These are phyloP conservation scores for Seiridium cupressi DNA, from an alignment of 2,329 filamentous ascomycete genomes.

Conservation along the genomic window DNA sequence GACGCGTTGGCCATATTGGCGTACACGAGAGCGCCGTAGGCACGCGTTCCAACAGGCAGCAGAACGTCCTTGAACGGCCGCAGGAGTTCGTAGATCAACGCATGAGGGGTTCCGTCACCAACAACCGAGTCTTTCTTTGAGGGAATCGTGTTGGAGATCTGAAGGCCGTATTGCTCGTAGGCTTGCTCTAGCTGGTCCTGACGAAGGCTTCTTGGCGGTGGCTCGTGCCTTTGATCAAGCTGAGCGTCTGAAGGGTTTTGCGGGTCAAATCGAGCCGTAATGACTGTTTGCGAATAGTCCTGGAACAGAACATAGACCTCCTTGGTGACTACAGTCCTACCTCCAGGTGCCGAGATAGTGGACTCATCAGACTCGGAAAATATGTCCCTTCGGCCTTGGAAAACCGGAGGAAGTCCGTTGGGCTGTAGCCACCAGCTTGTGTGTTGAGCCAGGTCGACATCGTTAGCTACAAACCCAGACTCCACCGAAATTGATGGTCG, in stretches of 20 bases:
- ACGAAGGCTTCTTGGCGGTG: constrained; percentile 75
- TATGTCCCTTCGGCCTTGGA: constrained; percentile 82
- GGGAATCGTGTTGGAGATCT: constrained; percentile 68
- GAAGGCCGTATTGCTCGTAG: constrained; percentile 77
- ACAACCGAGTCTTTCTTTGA: constrained; percentile 77
- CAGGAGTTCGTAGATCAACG: constrained; percentile 77
- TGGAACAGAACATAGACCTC: constrained; percentile 86
- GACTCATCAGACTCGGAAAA: constrained; percentile 80
- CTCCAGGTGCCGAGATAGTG: constrained; percentile 65
- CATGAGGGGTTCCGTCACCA: constrained; percentile 78
- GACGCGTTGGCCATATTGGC: constrained; percentile 93
- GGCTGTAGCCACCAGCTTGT: constrained; percentile 87
- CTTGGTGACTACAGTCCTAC: constrained; percentile 71
- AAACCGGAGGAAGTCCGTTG: constrained; percentile 73
- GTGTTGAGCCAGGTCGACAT: constrained; percentile 73
- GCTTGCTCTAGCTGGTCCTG: constrained; percentile 92
- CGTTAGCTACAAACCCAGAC: constrained; percentile 81
- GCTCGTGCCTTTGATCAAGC: constrained; percentile 83
- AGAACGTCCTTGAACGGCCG: constrained; percentile 72
- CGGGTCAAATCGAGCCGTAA: constrained; percentile 77
- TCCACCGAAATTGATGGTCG: constrained; percentile 65
- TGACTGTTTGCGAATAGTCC: constrained; percentile 93
- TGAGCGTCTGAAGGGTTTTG: constrained; percentile 70
- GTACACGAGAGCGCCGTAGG: constrained; percentile 91
- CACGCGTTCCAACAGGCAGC: constrained; percentile 78